Evolutionary conservation across 176 grass and related monocot genomes (phyloP), one percentile per base, ranked within the genome.

Genomic region (Cenchrus fungigraminus): DNA sequence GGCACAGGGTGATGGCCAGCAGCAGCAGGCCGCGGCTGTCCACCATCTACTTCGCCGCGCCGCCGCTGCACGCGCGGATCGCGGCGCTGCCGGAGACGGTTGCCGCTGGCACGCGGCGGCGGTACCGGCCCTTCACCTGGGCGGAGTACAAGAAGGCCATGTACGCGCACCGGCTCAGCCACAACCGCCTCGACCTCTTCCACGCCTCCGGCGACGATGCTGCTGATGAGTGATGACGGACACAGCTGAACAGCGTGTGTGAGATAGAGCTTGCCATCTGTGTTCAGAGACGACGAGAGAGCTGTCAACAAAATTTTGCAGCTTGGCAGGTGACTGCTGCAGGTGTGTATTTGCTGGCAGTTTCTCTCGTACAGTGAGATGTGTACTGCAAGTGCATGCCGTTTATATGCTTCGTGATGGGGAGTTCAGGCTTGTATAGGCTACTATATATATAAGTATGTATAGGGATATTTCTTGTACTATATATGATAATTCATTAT

Each of bases 81-180:
- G 68, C 82, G 2, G 78, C 88, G 0, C 60, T 94, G 2, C 86
- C 46, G 25, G 91, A 92, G 82, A 94, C 54, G 62, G 84, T 99
- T 20, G 60, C 79, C 28, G 45, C 74, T 10, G 75, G 5, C 19
- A 29, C 57, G 76, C 88, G 84, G 0, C 43, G 84, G 52, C 78
- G 78, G 31, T 99, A 99, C 51, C 84, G 84, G 11, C 65, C 91
- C 0, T 96, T 96, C 84, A 99, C 97, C 17, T 99, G 91, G 93
- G 86, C 73, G 6, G 97, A 99, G 79, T 99, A 94, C 91, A 98
- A 98, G 90, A 95, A 84, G 88, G 80, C 86, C 40, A 99, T 99
- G 97, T 99, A 96, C 65, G 76, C 77, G 66, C 88, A 88, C 47
- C 89, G 91, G 78, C 91, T 96, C 5, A 92, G 91, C 87, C 79